Conservation (phyloP, 805 yeast genomes). For the Barnettozyma botsteinii region DNA sequence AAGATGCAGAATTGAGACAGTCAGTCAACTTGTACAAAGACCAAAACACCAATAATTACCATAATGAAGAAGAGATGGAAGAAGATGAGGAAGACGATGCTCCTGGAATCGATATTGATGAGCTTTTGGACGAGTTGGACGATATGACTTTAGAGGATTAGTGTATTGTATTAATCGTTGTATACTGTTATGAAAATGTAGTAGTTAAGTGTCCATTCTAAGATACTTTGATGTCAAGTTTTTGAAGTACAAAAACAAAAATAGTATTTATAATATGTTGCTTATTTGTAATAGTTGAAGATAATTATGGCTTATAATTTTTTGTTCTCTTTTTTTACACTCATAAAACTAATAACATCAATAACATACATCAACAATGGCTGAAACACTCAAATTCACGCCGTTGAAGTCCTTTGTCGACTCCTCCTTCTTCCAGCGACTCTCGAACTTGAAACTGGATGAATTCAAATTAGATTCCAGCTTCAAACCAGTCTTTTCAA, state of each 20-base stretch:
- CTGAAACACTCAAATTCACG: constrained; percentile 23
- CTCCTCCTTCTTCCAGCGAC: constrained; percentile 75
- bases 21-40: constrained; percentile 85
- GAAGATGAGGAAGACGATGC: constrained; percentile 72
- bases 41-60: constrained; percentile 12
- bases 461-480: constrained; percentile 49
- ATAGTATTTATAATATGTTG: too few species aligned
- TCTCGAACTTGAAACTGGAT: constrained; percentile 70
- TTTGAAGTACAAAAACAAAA: too few species aligned
- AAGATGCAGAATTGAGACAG: constrained; percentile 90
- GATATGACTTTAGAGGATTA: constrained; percentile 79
- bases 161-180: background rate
- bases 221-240: too few species aligned
- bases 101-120: constrained; percentile 86
- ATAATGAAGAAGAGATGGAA: constrained; percentile 37
- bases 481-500: constrained; percentile 24
- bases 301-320: too few species aligned
- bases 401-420: constrained; percentile 73
- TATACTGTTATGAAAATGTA: too few species aligned
- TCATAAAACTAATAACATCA: too few species aligned
- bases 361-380: background rate
- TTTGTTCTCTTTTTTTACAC: too few species aligned
- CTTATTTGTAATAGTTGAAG: too few species aligned
- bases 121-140: constrained; percentile 89
- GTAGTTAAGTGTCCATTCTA: too few species aligned